These are phyloP conservation scores for Corinectria fuckeliana DNA, from an alignment of 2,329 filamentous ascomycete genomes.

Conservation along the genomic window DNA sequence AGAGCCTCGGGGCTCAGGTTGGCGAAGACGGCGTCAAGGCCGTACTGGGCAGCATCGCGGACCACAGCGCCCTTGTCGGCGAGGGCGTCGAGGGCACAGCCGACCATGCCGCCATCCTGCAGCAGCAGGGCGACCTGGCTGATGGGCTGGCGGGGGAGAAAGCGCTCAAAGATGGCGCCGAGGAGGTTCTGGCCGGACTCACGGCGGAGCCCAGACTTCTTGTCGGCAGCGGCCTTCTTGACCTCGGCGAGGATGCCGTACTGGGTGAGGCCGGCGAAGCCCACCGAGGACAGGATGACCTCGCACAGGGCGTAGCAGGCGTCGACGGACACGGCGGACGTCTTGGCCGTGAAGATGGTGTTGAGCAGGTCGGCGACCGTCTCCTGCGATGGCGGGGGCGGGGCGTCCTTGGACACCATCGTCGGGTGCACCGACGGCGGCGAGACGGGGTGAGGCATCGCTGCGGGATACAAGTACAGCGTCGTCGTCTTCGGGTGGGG, in stretches of 20 bases:
- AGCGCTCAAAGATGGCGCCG: slow-evolving; percentile 90
- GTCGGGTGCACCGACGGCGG: slow-evolving; percentile 47
- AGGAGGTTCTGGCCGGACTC: slow-evolving; percentile 96
- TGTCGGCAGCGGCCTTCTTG: slow-evolving; percentile 82
- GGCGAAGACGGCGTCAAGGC: slow-evolving; percentile 85
- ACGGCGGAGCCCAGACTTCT: slow-evolving; percentile 85
- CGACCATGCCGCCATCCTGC: slow-evolving; percentile 78
- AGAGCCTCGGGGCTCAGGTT: slow-evolving; percentile 82
- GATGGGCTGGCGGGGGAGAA: slow-evolving; percentile 77
- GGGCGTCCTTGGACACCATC: slow-evolving; percentile 55
- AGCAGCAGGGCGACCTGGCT: slow-evolving; percentile 83
- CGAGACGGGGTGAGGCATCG: slow-evolving; percentile 58
- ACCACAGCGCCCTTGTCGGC: slow-evolving; percentile 90
- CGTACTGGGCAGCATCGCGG: slow-evolving; percentile 91
- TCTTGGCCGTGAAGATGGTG: slow-evolving; percentile 72
- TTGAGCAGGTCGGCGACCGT: slow-evolving; percentile 70
- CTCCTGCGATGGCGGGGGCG: slow-evolving; percentile 67
- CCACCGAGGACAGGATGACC: slow-evolving; percentile 60
- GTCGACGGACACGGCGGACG: slow-evolving; percentile 72
- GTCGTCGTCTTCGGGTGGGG: slow-evolving; percentile 7
- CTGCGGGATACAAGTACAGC: slow-evolving; percentile 20
- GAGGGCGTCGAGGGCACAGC: slow-evolving; percentile 80
- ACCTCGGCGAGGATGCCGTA: slow-evolving; percentile 63
- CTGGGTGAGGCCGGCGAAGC: slow-evolving; percentile 57
- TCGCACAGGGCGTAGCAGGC: slow-evolving; percentile 68